phyloP scores from a whole-genome alignment of 352 stramenopile genomes.

The Globisporangium parvum region DNA sequence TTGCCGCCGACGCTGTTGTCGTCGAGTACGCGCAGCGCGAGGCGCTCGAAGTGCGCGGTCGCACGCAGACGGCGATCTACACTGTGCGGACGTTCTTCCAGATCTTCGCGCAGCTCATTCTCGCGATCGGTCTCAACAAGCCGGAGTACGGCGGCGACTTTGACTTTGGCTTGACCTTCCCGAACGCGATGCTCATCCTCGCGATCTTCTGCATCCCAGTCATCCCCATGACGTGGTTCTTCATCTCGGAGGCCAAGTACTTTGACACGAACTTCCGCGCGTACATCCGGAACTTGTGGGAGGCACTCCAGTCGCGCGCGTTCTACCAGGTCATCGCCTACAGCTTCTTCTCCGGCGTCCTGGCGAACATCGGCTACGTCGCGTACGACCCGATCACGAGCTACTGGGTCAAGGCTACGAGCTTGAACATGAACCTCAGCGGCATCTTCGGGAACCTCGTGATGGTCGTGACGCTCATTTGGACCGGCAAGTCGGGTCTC shows the following conservation, averaged over 20 bases:
- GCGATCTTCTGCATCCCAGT: slow-evolving; percentile 25
- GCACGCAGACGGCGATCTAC: slow-evolving; percentile 45
- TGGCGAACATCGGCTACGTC: slow-evolving; percentile 13
- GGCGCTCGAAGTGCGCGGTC: slow-evolving; percentile 28
- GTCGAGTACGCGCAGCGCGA: slow-evolving; percentile 50
- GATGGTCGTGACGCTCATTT: slow-evolving; percentile 4
- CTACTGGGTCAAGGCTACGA: slow-evolving; percentile 20
- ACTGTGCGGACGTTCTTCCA: slow-evolving; percentile 32
- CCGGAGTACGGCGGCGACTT: slow-evolving; percentile 37
- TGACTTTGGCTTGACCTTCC: slow-evolving; percentile 35
- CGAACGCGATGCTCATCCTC: slow-evolving; percentile 30
- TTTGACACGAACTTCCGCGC: slow-evolving; percentile 4
- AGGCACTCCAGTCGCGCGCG: slow-evolving; percentile 12
- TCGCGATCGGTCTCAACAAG: slow-evolving; percentile 33
- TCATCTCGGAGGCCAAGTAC: slow-evolving; percentile 11
- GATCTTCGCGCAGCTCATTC: slow-evolving; percentile 28
- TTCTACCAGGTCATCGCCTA: slow-evolving; percentile 22
- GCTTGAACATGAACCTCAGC: slow-evolving; percentile 14
- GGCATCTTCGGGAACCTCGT: slow-evolving; percentile 4
- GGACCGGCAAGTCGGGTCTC: slow-evolving; percentile 13
- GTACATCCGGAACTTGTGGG: slow-evolving; percentile 19
- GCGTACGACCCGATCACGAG: slow-evolving; percentile 12
- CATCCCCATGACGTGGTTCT: slow-evolving; percentile 23
- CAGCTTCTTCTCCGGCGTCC: slow-evolving; percentile 19
- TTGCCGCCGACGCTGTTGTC: slow-evolving; percentile 42